Evolutionary conservation across 805 yeast species (phyloP), one percentile per base, ranked within the genome.

Genomic region (Sugiyamaella mastotermitis): DNA sequence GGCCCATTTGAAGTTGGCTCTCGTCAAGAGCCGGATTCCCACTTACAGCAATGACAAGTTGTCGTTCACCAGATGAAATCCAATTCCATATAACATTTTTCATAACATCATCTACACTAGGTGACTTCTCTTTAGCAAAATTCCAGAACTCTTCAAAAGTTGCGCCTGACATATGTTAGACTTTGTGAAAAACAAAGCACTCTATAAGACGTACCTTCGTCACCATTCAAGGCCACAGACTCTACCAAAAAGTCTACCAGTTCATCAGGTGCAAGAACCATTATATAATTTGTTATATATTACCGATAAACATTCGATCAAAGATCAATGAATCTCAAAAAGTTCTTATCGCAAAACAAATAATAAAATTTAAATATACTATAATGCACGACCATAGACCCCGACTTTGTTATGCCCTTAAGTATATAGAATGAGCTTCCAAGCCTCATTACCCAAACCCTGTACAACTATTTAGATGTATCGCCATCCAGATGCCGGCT

Each of bases 181-280:
- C 11, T 13, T 21, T 25, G 11, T 20, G 10, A 34, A 10, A 22
- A 22, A 7, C 24, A 16, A 7, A 14, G 7, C 14, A 9, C 18
- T 11, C 21, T 13, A 14, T 14, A 28, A 10, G 19, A 35, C 55
- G 18, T 43, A 57, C 62, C 62, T 22, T 47, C 45, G 32, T 48
- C 50, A 5, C 61, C 62, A 36, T 53, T 52, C 28, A 49, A 43
- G 9, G 61, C 60, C 26, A 58, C 31, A 27, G 44, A 42, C 40
- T 58, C 60, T 17, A 56, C 40, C 22, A 51, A 27, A 42, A 46
- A 40, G 30, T 50, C 56, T 27, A 55, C 52, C 16, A 56, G 34
- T 39, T 56, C 59, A 38, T 57, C 61, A 7, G 56, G 55, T 9
- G 58, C 36, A 11, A 27, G 9, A 5, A 17, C 9, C 30, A 27